Conservation (phyloP, 345 rosid species). For the Citrus sinensis region DNA sequence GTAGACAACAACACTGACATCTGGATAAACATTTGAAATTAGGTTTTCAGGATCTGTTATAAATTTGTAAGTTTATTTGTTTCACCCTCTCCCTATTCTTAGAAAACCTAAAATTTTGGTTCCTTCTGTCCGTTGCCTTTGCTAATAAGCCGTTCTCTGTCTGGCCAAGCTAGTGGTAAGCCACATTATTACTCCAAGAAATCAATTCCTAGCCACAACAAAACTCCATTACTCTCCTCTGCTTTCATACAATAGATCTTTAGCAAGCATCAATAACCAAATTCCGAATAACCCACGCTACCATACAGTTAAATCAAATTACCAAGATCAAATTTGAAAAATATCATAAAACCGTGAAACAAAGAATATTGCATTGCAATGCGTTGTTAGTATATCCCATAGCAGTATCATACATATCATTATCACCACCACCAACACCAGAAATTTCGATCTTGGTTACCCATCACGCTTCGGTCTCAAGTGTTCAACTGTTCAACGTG, state of each 20-base stretch:
- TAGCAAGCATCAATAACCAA: not conserved
- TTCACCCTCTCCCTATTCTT: not conserved
- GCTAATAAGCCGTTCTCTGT: not conserved
- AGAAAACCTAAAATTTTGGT: not conserved
- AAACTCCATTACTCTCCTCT: not conserved
- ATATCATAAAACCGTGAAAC: no score
- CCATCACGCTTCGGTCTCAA: no score
- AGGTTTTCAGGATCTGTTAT: not conserved
- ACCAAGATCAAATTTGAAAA: not conserved
- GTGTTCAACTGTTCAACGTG: no score
- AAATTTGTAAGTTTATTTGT: not conserved
- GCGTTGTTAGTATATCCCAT: no score
- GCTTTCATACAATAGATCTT: no score
- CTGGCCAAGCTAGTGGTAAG: not conserved
- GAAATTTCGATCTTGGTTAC: no score
- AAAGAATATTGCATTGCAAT: no score
- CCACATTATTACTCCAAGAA: not conserved
- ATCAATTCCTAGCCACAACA: no score
- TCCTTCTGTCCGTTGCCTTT: not conserved
- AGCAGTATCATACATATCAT: no score
- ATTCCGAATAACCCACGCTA: not conserved
- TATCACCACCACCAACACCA: no score
- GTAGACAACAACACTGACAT: not conserved
- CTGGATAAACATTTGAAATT: not conserved
- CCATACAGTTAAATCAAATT: not conserved